phyloP scores from a whole-genome alignment of 2,329 filamentous ascomycete species.

The Rhynchosporium secalis region DNA sequence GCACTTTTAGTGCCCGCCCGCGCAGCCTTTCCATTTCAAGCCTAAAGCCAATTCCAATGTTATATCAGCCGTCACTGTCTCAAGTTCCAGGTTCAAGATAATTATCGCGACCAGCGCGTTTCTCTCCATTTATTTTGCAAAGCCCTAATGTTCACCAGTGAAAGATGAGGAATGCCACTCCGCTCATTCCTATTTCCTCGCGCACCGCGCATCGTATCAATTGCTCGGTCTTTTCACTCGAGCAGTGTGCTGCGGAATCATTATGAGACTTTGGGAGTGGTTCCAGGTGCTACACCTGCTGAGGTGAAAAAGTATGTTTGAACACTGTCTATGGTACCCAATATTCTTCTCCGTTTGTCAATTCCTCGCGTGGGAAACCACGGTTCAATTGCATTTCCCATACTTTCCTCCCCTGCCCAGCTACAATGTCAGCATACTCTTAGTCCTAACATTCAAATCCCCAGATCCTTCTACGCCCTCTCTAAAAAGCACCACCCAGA shows the following conservation, averaged over 20 bases:
- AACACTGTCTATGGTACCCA: neutral
- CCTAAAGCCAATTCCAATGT: slow-evolving; percentile 10
- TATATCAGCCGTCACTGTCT: slow-evolving; percentile 11
- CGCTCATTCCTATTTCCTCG: slow-evolving; percentile 38
- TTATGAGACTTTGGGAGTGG: slow-evolving; percentile 80
- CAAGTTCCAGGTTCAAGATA: neutral
- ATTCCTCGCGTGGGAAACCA: neutral
- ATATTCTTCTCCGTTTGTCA: neutral
- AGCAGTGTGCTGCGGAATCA: slow-evolving; percentile 56
- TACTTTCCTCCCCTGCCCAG: neutral
- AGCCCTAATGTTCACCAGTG: neutral
- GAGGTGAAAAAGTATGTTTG: slow-evolving; percentile 78
- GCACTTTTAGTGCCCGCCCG: slow-evolving; percentile 3
- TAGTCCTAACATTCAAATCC: slow-evolving; percentile 10
- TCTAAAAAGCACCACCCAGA: slow-evolving; percentile 94
- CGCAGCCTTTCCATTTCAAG: neutral
- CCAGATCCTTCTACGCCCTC: slow-evolving; percentile 79
- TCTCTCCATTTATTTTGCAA: neutral
- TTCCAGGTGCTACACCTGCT: slow-evolving; percentile 63
- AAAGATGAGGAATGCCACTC: slow-evolving; percentile 63
- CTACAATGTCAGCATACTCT: neutral
- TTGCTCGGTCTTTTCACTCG: slow-evolving; percentile 46
- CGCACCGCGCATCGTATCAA: slow-evolving; percentile 20
- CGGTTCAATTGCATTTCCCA: neutral
- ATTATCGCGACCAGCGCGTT: neutral